phyloP scores from a whole-genome alignment of 257 asterid species.

The Solanum chiquidenum region DNA sequence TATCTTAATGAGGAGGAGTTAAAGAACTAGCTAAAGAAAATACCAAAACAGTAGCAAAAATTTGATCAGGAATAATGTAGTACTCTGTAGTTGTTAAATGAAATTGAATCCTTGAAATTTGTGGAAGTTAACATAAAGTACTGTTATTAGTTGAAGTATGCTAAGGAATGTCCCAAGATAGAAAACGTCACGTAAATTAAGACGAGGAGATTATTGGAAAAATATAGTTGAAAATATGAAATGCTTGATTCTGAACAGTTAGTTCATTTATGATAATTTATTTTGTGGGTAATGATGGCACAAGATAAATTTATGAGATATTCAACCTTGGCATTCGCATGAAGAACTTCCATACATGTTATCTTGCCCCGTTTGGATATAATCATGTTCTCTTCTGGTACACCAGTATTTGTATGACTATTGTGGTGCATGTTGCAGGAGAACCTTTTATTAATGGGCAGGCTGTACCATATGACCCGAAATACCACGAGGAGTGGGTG shows the following conservation, averaged over 20 bases:
- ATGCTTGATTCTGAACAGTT: not conserved
- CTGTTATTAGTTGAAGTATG: not conserved
- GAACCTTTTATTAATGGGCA: constrained; percentile 92
- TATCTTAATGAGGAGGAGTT: not conserved
- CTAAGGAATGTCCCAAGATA: not conserved
- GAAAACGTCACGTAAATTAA: not conserved
- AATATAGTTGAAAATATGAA: not conserved
- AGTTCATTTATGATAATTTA: not conserved
- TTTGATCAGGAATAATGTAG: not conserved
- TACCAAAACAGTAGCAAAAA: not conserved
- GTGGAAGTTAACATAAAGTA: not conserved
- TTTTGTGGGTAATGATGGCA: not conserved
- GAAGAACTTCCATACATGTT: not conserved
- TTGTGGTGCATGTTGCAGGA: constrained; percentile 33
- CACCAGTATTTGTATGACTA: not conserved
- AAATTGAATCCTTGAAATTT: not conserved
- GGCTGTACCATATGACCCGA: constrained; percentile 92
- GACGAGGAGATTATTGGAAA: not conserved
- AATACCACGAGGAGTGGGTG: constrained; percentile 96
- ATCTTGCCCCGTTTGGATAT: not conserved
- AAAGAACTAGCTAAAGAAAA: not conserved
- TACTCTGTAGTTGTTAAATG: not conserved
- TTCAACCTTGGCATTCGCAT: not conserved
- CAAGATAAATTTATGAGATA: not conserved
- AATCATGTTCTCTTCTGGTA: not conserved